These are phyloP conservation scores for Pseudogymnoascus sp. DNA, from an alignment of 2,329 filamentous ascomycete genomes.

Conservation along the genomic window DNA sequence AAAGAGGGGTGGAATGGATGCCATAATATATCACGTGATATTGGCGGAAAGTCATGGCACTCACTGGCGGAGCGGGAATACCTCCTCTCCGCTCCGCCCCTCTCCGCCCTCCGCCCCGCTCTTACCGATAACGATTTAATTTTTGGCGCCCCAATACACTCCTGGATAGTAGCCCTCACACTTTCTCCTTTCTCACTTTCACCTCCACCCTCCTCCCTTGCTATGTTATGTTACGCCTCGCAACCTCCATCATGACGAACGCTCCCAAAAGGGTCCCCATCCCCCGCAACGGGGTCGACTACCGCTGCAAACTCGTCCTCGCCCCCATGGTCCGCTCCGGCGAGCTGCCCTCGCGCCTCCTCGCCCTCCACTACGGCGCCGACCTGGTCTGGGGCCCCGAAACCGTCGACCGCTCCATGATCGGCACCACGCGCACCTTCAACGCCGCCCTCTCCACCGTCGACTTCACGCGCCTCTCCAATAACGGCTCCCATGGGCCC, in stretches of 20 bases:
- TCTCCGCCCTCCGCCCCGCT: background rate
- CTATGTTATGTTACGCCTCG: conserved; percentile 28
- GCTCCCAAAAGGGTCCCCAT: conserved; percentile 67
- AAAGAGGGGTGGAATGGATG: background rate
- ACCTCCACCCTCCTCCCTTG: background rate
- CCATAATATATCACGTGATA: background rate
- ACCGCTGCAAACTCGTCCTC: conserved; percentile 86
- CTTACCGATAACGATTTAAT: conserved; percentile 1
- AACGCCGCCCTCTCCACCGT: conserved; percentile 72
- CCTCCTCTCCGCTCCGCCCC: background rate
- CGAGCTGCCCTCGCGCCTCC: conserved; percentile 79
- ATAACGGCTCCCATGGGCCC: conserved; percentile 56
- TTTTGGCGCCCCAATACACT: background rate
- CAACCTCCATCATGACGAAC: conserved; percentile 50
- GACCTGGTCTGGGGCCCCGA: conserved; percentile 98
- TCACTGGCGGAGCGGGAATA: background rate
- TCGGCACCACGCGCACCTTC: conserved; percentile 70
- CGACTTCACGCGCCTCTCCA: conserved; percentile 73
- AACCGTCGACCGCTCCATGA: conserved; percentile 85
- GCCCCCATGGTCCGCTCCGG: conserved; percentile 98
- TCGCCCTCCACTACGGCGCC: conserved; percentile 89
- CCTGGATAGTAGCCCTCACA: background rate
- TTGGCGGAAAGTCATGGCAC: background rate
- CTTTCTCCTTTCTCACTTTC: background rate
- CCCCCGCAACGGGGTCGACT: conserved; percentile 82